phyloP scores from a whole-genome alignment of 2,329 filamentous ascomycete genomes.

The Venturia carpophila region DNA sequence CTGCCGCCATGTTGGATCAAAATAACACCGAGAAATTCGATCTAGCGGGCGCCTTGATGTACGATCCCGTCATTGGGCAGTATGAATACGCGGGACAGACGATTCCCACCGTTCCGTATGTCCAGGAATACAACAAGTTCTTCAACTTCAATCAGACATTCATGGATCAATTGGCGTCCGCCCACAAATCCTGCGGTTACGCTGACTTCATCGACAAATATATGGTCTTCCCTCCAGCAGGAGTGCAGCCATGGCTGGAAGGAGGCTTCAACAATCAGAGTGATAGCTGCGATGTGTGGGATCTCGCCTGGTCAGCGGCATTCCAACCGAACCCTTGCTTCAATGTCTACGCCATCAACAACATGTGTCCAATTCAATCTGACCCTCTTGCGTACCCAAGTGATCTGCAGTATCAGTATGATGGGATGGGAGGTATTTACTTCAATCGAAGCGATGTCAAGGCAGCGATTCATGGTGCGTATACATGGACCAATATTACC shows the following conservation, averaged over 20 bases:
- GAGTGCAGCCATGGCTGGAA: slow-evolving; percentile 19
- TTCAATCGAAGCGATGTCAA: slow-evolving; percentile 67
- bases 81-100: slow-evolving; percentile 26
- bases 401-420: slow-evolving; percentile 22
- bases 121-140: slow-evolving; percentile 20
- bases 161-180: slow-evolving; percentile 20
- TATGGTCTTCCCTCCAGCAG: slow-evolving; percentile 21
- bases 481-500: neutral
- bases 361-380: slow-evolving; percentile 1
- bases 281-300: slow-evolving; percentile 21
- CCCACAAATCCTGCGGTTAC: slow-evolving; percentile 22
- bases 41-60: slow-evolving; percentile 21
- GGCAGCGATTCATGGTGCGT: slow-evolving; percentile 53
- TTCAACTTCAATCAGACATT: slow-evolving; percentile 22
- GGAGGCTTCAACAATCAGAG: slow-evolving; percentile 19
- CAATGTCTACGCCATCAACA: slow-evolving; percentile 22
- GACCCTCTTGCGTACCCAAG: slow-evolving; percentile 22
- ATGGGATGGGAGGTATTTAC: slow-evolving; percentile 43
- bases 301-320: slow-evolving; percentile 17
- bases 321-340: slow-evolving; percentile 21
- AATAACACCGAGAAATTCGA: slow-evolving; percentile 28
- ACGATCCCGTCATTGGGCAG: slow-evolving; percentile 22
- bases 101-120: slow-evolving; percentile 20
- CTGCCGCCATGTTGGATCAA: slow-evolving; percentile 22
- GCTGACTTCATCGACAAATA: slow-evolving; percentile 20